Conservation (phyloP, 306 rosid species). For the Cucumis cinereus region DNA sequence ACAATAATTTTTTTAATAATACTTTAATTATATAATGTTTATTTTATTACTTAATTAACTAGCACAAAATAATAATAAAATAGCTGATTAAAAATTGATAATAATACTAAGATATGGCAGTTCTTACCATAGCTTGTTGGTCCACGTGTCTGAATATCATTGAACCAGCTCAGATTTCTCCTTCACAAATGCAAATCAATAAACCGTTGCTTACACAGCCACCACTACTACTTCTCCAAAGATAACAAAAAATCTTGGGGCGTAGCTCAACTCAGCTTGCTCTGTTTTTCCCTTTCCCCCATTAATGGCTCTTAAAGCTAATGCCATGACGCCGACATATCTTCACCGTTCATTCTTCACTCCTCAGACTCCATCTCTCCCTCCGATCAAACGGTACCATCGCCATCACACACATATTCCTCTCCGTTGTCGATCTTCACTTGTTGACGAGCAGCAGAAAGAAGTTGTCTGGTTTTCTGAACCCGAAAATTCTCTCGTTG, state of each 20-base stretch:
- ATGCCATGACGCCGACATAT: background rate
- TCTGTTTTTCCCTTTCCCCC: background rate
- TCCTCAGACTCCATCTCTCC: background rate
- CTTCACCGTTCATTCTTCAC: background rate
- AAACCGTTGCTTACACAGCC: background rate
- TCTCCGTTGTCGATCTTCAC: conserved; percentile 15
- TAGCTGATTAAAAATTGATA: no score
- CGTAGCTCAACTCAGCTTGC: background rate
- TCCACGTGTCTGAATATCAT: background rate
- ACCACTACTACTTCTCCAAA: background rate
- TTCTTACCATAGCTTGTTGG: background rate
- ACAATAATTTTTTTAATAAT: no score
- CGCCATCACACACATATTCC: background rate
- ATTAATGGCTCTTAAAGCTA: background rate
- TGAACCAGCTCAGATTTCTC: background rate
- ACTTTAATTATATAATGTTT: no score
- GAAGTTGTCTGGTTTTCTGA: conserved; percentile 32
- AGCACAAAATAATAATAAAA: no score
- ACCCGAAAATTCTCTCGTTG: conserved; percentile 55
- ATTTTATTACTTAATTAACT: no score
- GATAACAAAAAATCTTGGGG: background rate
- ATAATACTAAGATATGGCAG: no score
- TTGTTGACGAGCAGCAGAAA: conserved; percentile 22
- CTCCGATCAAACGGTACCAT: conserved; percentile 9
- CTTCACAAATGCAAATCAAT: background rate